phyloP scores from a whole-genome alignment of 352 stramenopile species.

The Phytopythium mirpurense region DNA sequence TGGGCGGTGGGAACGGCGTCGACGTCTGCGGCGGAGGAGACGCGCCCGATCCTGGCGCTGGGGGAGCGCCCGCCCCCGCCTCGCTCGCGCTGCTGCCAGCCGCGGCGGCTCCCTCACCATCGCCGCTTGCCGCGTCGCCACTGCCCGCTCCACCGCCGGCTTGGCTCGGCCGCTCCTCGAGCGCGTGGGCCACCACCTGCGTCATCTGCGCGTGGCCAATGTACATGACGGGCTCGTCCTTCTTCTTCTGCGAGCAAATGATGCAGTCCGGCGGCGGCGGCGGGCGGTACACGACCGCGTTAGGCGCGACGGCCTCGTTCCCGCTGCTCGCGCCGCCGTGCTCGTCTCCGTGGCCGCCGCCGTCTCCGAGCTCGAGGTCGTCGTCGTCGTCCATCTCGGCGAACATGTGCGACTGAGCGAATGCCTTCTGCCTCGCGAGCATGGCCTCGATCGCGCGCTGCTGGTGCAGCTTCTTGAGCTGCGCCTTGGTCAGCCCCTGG shows the following conservation, averaged over 20 bases:
- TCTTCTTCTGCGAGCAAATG: slow-evolving; percentile 84
- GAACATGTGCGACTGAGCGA: slow-evolving; percentile 65
- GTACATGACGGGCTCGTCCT: slow-evolving; percentile 80
- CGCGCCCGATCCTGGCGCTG: neutral
- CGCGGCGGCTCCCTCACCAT: neutral
- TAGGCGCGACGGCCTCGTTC: slow-evolving; percentile 12
- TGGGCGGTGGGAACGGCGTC: slow-evolving; percentile 43
- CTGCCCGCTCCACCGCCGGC: neutral
- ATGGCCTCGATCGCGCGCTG: slow-evolving; percentile 82
- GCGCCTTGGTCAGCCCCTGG: slow-evolving; percentile 60
- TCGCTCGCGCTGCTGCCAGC: too few relatives aligned
- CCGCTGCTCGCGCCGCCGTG: slow-evolving; percentile 11
- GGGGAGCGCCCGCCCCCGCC: neutral
- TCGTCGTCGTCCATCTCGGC: slow-evolving; percentile 67
- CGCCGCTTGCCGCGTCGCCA: neutral
- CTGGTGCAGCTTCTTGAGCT: slow-evolving; percentile 76
- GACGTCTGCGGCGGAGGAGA: neutral
- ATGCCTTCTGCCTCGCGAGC: slow-evolving; percentile 73
- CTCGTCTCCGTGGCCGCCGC: slow-evolving; percentile 15
- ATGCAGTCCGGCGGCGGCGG: slow-evolving; percentile 73
- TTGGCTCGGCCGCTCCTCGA: slow-evolving; percentile 35
- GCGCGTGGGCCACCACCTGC: slow-evolving; percentile 43
- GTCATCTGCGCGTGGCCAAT: slow-evolving; percentile 79
- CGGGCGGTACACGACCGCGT: slow-evolving; percentile 53
- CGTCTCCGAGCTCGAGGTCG: slow-evolving; percentile 31